These are phyloP conservation scores for Anthracocystis walkeri DNA, from an alignment of 1,284 basidiomycete species.

Conservation along the genomic window DNA sequence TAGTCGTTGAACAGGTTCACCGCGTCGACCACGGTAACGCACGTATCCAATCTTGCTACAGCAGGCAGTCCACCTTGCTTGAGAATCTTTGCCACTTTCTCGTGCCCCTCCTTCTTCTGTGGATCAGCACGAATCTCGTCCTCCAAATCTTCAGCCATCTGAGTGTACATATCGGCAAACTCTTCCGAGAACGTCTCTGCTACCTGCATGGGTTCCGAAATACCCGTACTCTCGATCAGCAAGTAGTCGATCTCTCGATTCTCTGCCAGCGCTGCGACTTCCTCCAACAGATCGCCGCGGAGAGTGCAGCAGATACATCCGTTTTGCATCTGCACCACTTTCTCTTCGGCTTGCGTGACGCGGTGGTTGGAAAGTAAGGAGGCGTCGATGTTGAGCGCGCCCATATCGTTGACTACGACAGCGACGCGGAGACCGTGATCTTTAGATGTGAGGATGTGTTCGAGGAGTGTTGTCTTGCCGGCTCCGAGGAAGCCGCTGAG, in stretches of 20 bases:
- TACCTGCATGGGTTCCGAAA: slow-evolving; percentile 72
- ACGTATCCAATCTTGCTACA: slow-evolving; percentile 66
- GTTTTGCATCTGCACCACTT: slow-evolving; percentile 72
- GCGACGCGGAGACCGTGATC: slow-evolving; percentile 71
- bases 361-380: slow-evolving; percentile 70
- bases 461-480: slow-evolving; percentile 72
- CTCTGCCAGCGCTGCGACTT: slow-evolving; percentile 71
- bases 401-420: slow-evolving; percentile 73
- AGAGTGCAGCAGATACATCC: slow-evolving; percentile 73
- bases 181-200: slow-evolving; percentile 71
- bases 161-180: slow-evolving; percentile 66
- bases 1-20: slow-evolving; percentile 71
- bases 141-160: slow-evolving; percentile 63
- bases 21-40: slow-evolving; percentile 58
- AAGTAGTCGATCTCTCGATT: slow-evolving; percentile 70
- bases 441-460: slow-evolving; percentile 71
- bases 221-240: slow-evolving; percentile 72
- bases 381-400: slow-evolving; percentile 71
- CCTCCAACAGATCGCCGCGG: slow-evolving; percentile 72
- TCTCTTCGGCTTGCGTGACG: slow-evolving; percentile 71
- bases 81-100: slow-evolving; percentile 70
- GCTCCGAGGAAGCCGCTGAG: slow-evolving; percentile 72
- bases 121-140: slow-evolving; percentile 47
- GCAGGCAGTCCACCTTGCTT: slow-evolving; percentile 70
- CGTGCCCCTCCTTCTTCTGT: slow-evolving; percentile 56